phyloP scores from a whole-genome alignment of 2,329 filamentous ascomycete genomes.

The Cladosporium colombiae region DNA sequence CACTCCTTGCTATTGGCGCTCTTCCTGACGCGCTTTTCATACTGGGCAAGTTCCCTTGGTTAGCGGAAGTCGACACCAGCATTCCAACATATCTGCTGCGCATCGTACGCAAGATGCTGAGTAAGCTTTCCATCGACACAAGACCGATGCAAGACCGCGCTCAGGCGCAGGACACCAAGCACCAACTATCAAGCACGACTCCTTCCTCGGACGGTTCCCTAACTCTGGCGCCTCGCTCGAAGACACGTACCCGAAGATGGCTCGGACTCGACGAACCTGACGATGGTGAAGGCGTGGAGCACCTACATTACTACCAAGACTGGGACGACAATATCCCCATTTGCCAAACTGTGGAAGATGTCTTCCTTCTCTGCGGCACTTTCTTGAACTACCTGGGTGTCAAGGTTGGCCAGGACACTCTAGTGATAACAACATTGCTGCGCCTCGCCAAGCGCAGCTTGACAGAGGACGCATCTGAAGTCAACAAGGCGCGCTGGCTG shows the following conservation, averaged over 20 bases:
- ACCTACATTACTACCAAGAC: slow-evolving; percentile 96
- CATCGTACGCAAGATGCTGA: slow-evolving; percentile 77
- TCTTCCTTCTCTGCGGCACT: slow-evolving; percentile 82
- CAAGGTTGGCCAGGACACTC: slow-evolving; percentile 81
- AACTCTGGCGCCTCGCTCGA: slow-evolving; percentile 53
- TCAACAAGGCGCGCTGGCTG: slow-evolving; percentile 78
- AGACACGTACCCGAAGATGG: slow-evolving; percentile 63
- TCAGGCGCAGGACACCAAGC: slow-evolving; percentile 49
- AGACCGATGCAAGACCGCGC: slow-evolving; percentile 48
- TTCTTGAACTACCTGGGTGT: slow-evolving; percentile 84
- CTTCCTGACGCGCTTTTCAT: slow-evolving; percentile 92
- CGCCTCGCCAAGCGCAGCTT: slow-evolving; percentile 80
- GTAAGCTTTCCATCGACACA: slow-evolving; percentile 66
- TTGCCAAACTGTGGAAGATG: slow-evolving; percentile 86
- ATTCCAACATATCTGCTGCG: slow-evolving; percentile 80
- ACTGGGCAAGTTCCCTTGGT: slow-evolving; percentile 88
- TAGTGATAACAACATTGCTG: slow-evolving; percentile 77
- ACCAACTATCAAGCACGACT: slow-evolving; percentile 62
- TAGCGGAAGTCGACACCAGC: slow-evolving; percentile 81
- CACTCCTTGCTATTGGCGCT: slow-evolving; percentile 85
- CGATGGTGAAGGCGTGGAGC: slow-evolving; percentile 70
- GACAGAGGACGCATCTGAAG: slow-evolving; percentile 65
- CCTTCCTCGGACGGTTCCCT: slow-evolving; percentile 70
- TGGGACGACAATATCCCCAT: slow-evolving; percentile 92
- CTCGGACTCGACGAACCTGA: slow-evolving; percentile 78